phyloP scores from a whole-genome alignment of 192 early-diverging fungal genomes.

The Helicostylum pulchrum region DNA sequence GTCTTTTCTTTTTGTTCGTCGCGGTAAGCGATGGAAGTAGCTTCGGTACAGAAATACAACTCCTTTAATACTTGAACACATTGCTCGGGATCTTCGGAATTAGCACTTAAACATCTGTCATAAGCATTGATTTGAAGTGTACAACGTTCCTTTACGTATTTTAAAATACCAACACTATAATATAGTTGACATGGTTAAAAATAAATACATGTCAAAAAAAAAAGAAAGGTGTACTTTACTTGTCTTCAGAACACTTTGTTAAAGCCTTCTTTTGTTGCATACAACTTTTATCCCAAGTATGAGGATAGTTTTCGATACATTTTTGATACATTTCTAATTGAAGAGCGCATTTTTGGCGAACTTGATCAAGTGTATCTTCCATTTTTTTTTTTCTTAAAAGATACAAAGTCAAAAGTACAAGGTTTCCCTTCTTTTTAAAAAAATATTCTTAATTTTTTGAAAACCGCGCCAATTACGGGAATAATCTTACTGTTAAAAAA shows the following conservation, averaged over 20 bases:
- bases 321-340: constrained; percentile 54
- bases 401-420: too few relatives aligned
- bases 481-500: too few relatives aligned
- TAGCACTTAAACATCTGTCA: constrained; percentile 47
- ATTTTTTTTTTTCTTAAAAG: constrained; percentile 5
- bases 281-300: constrained; percentile 54
- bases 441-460: too few relatives aligned
- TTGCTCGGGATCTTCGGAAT: constrained; percentile 46
- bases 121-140: constrained; percentile 48
- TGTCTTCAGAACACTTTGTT: constrained; percentile 57
- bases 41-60: constrained; percentile 55
- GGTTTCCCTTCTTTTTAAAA: too few relatives aligned
- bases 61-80: constrained; percentile 50
- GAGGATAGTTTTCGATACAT: constrained; percentile 51
- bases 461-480: too few relatives aligned
- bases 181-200: constrained; percentile 5
- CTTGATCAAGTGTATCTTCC: constrained; percentile 54
- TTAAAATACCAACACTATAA: constrained; percentile 52
- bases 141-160: constrained; percentile 56
- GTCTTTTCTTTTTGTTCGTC: constrained; percentile 21
- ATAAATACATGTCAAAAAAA: not conserved
- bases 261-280: constrained; percentile 51
- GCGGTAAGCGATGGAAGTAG: constrained; percentile 27
- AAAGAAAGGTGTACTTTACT: constrained; percentile 35
- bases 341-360: constrained; percentile 55